These are phyloP conservation scores for Cordyceps cicadae DNA, from an alignment of 2,329 filamentous ascomycete genomes.

Conservation along the genomic window DNA sequence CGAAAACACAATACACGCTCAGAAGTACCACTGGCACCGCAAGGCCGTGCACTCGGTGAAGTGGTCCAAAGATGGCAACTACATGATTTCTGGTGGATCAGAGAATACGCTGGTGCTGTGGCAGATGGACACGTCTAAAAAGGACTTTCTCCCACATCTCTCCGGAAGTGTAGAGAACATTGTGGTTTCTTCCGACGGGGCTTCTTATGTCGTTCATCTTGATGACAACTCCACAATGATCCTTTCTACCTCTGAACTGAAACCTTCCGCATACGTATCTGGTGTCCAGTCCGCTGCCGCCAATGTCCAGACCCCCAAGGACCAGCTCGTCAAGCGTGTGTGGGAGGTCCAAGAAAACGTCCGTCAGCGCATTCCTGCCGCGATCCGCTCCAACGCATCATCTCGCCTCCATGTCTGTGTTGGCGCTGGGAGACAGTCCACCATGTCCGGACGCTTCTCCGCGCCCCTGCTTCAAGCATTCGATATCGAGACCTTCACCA, in stretches of 20 bases:
- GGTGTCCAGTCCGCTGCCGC: slow-evolving; percentile 63
- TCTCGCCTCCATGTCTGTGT: slow-evolving; percentile 62
- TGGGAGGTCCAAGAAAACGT: slow-evolving; percentile 37
- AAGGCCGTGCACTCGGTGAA: slow-evolving; percentile 75
- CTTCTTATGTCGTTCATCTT: slow-evolving; percentile 75
- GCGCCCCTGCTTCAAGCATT: slow-evolving; percentile 69
- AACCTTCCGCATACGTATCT: slow-evolving; percentile 73
- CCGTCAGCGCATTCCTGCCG: slow-evolving; percentile 46
- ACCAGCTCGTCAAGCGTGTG: slow-evolving; percentile 44
- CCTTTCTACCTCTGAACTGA: slow-evolving; percentile 80
- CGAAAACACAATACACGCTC: slow-evolving; percentile 45
- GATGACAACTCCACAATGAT: slow-evolving; percentile 91
- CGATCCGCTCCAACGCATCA: slow-evolving; percentile 53
- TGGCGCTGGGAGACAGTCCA: slow-evolving; percentile 50
- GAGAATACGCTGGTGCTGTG: slow-evolving; percentile 87
- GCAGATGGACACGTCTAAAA: slow-evolving; percentile 82
- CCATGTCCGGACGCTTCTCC: slow-evolving; percentile 42
- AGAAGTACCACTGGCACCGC: slow-evolving; percentile 85
- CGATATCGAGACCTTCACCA: slow-evolving; percentile 70
- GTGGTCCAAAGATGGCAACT: slow-evolving; percentile 94
- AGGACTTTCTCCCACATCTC: slow-evolving; percentile 82
- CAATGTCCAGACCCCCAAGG: slow-evolving; percentile 41
- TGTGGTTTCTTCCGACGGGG: slow-evolving; percentile 68
- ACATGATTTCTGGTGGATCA: slow-evolving; percentile 84
- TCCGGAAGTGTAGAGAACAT: slow-evolving; percentile 78